These are phyloP conservation scores for Spergularia bocconei DNA, from an alignment of 148 eudicot species.

Conservation along the genomic window DNA sequence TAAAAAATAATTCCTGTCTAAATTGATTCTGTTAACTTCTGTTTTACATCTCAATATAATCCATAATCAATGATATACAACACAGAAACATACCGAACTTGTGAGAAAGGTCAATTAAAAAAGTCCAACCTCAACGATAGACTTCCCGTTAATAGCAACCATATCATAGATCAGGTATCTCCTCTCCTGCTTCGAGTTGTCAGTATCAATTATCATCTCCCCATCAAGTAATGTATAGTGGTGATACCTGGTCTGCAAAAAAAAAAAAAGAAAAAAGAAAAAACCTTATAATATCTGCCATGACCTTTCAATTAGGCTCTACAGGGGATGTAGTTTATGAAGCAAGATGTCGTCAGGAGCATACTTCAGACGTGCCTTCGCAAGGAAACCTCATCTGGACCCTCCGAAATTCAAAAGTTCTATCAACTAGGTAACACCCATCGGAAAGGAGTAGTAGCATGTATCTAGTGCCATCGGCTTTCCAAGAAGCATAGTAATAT, in stretches of 20 bases:
- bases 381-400: slow-evolving; percentile 88
- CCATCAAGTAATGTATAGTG: slow-evolving; percentile 90
- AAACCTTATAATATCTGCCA: background rate
- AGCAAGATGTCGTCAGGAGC: slow-evolving; percentile 12
- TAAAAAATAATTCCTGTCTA: too few relatives aligned
- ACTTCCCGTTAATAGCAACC: slow-evolving; percentile 69
- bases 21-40: too few relatives aligned
- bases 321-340: background rate
- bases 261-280: slow-evolving; percentile 13
- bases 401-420: slow-evolving; percentile 72
- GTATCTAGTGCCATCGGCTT: slow-evolving; percentile 96
- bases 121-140: slow-evolving; percentile 61
- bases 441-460: slow-evolving; percentile 77
- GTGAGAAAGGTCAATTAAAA: background rate
- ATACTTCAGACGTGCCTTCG: slow-evolving; percentile 57
- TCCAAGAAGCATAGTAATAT: slow-evolving; percentile 88
- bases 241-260: slow-evolving; percentile 49
- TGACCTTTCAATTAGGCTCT: background rate
- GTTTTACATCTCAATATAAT: background rate
- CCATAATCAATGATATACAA: background rate
- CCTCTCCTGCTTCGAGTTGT: slow-evolving; percentile 74
- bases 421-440: slow-evolving; percentile 76
- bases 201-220: slow-evolving; percentile 87
- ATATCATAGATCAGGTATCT: slow-evolving; percentile 89
- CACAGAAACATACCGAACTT: background rate